Conservation (phyloP, 441 rosid species). For the Corymbia citriodora region DNA sequence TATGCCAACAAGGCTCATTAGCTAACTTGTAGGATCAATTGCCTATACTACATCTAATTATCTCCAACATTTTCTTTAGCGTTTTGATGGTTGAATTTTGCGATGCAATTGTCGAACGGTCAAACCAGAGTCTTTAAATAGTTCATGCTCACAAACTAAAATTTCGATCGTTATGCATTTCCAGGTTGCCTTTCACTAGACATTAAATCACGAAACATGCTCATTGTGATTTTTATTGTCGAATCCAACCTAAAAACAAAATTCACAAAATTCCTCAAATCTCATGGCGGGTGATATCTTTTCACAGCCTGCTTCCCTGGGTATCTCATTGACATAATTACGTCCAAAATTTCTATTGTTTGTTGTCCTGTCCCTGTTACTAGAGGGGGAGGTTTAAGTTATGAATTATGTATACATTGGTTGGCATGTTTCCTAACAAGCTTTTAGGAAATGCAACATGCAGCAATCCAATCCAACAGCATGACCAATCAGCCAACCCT, state of each 20-base stretch:
- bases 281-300: constrained; percentile 41
- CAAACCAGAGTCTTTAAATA: not conserved
- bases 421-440: too few relatives aligned
- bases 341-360: not conserved
- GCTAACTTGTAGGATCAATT: not conserved
- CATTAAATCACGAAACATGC: constrained; percentile 39
- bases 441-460: too few relatives aligned
- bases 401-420: too few relatives aligned
- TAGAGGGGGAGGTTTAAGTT: too few relatives aligned
- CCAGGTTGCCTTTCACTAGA: constrained; percentile 90
- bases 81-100: not conserved
- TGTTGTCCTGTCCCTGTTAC: not conserved
- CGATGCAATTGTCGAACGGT: not conserved
- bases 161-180: constrained; percentile 5
- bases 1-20: not conserved
- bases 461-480: too few relatives aligned
- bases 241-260: too few relatives aligned
- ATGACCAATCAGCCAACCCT: too few relatives aligned
- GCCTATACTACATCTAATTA: too few relatives aligned
- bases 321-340: too few relatives aligned
- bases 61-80: not conserved
- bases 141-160: not conserved
- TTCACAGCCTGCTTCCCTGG: constrained; percentile 7
- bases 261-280: not conserved
- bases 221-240: not conserved